phyloP scores from a whole-genome alignment of 2,329 filamentous ascomycete species.

The Colletotrichum sp. region DNA sequence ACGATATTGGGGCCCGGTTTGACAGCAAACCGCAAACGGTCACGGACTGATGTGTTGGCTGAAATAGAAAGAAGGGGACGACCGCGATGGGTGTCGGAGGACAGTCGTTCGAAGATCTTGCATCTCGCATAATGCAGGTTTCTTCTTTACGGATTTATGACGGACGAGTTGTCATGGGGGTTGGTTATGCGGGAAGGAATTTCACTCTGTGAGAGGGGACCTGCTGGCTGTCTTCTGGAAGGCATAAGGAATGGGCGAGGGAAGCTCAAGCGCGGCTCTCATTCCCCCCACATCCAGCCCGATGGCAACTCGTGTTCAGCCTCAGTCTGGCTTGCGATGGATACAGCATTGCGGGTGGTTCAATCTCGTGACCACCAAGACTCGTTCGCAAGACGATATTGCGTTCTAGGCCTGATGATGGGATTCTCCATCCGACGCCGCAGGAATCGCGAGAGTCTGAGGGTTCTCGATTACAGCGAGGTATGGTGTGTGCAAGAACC shows the following conservation, averaged over 20 bases:
- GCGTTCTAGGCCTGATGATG: neutral
- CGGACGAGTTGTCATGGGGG: neutral
- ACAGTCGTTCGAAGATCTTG: neutral
- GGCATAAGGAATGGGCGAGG: neutral
- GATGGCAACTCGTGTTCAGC: neutral
- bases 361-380: neutral
- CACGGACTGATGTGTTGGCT: neutral
- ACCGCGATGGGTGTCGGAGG: neutral
- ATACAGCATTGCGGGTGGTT: neutral
- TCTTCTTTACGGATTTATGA: neutral
- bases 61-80: neutral
- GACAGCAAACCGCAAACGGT: constrained; percentile 5
- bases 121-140: neutral
- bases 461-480: neutral
- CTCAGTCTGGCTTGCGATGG: neutral
- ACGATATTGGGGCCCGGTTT: neutral
- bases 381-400: neutral
- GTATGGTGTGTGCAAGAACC: neutral
- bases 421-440: neutral
- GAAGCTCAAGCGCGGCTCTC: neutral
- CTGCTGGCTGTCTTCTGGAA: neutral
- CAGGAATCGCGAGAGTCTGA: neutral
- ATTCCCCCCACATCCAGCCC: neutral
- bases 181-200: neutral
- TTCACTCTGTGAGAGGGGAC: neutral